Evolutionary conservation across 2,329 filamentous ascomycete species (phyloP).

Genomic region (Pleoardoris graminearum): DNA sequence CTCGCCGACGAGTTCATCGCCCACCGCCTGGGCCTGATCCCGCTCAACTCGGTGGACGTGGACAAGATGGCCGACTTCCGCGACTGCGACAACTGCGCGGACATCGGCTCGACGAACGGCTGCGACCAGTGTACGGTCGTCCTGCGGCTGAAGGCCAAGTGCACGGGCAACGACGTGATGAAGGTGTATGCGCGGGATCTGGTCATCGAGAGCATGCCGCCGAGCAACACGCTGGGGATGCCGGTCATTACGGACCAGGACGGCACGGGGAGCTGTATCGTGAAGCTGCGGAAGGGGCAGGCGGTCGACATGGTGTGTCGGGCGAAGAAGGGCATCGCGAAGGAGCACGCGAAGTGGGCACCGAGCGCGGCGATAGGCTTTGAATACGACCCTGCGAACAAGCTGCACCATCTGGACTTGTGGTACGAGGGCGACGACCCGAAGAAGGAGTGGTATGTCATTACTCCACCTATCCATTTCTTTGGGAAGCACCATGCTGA

Average conservation of each 20-base stretch:
- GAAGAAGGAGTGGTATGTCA: conserved; percentile 79
- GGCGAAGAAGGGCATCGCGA: conserved; percentile 97
- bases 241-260: conserved; percentile 85
- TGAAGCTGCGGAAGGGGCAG: conserved; percentile 86
- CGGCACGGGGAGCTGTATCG: conserved; percentile 79
- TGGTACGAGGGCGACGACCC: conserved; percentile 93
- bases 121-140: conserved; percentile 90
- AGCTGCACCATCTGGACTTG: conserved; percentile 85
- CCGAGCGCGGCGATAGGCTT: conserved; percentile 91
- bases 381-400: conserved; percentile 98
- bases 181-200: conserved; percentile 92
- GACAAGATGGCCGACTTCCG: conserved; percentile 82
- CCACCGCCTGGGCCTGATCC: conserved; percentile 87
- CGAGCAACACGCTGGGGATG: conserved; percentile 74
- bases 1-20: conserved; percentile 95
- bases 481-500: neutral
- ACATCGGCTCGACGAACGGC: conserved; percentile 56
- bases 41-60: conserved; percentile 81
- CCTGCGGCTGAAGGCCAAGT: conserved; percentile 81
- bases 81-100: conserved; percentile 88
- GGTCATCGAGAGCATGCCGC: conserved; percentile 68
- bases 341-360: conserved; percentile 98
- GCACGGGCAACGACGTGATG: conserved; percentile 84
- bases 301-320: conserved; percentile 89
- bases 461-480: neutral